Base-by-base conservation (phyloP, 2,329 filamentous ascomycete genomes). In the Microsporum audouinii region DNA sequence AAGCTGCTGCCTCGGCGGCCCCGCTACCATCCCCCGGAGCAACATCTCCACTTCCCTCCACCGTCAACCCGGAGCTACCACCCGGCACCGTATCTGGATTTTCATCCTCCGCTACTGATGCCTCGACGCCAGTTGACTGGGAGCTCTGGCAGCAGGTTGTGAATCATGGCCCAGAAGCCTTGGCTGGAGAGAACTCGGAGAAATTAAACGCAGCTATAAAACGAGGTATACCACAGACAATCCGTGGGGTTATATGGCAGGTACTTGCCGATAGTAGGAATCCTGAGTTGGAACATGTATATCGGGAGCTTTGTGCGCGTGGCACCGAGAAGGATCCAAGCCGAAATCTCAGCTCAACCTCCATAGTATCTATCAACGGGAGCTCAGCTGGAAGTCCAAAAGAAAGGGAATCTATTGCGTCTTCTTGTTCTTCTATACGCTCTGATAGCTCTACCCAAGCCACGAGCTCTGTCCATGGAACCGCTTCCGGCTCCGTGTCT, bases 241-340 rank as follows among this genome's bases (percentile, higher is more conserved):
- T 99, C 64, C 86, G 94, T 62, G 95, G 94, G n/a, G 94, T 99
- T 1, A 91, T 99, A 58, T 99, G 94, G 94, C 94, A 99, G 75
- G 92, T 97, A 5, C 78, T 99, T 64, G 91, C 94, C 2, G 90
- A 96, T 71, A 96, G 91, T 76, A 95, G 96, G 74, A 95, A 90
- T 67, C 88, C 92, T 63, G 90, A 95, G 51, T 78, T 99, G 17
- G 94, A 99, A 74, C 76, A 80, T 14, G 83, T 91, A n/a, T 99
- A 97, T 76, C 84, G 82, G 65, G 91, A 95, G 63, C 80, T 99
- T 7, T 82, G 89, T 36, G 82, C 82, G 57, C 84, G 89, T 63
- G 91, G 91, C 29, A 91, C 89, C 2, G 88, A 91, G 62, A 90
- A 89, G 73, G 88, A 91, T 63, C 84, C 83, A 68, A 81, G 87